Percentiles rank a stretch among this genome's conserved stretches.
Evolutionary conservation across 306 rosid genomes (phyloP).

Genomic region (Prunus fruticosa): DNA sequence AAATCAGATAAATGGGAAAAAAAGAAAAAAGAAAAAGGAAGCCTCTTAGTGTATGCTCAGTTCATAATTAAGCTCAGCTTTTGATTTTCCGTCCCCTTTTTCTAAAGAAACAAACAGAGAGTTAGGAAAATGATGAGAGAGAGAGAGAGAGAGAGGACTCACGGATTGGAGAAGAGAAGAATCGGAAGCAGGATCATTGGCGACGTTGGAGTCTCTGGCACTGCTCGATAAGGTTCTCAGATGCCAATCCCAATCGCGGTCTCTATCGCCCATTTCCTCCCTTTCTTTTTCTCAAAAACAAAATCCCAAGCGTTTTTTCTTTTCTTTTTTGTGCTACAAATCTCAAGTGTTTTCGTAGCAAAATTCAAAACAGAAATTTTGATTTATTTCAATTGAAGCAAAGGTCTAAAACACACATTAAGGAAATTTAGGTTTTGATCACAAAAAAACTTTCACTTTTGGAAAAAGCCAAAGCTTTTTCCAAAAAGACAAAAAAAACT

Average conservation of each 20-base stretch:
- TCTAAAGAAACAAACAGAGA: conserved; percentile 12
- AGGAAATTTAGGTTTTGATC: too few species aligned
- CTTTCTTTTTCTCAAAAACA: neutral
- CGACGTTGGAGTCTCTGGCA: conserved; percentile 71
- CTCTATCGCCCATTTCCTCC: conserved; percentile 41
- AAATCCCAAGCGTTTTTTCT: conserved; percentile 1
- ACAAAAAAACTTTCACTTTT: too few species aligned
- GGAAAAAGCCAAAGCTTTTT: too few species aligned
- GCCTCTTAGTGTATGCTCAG: neutral
- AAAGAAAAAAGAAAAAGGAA: too few species aligned
- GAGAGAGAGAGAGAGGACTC: conserved; percentile 5
- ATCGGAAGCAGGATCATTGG: conserved; percentile 86
- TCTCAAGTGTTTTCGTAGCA: neutral
- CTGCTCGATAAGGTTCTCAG: conserved; percentile 65
- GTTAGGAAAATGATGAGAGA: neutral
- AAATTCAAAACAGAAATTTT: neutral
- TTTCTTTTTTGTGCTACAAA: neutral
- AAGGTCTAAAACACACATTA: neutral
- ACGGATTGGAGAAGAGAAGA: conserved; percentile 79
- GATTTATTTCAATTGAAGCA: neutral
- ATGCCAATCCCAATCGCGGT: conserved; percentile 73
- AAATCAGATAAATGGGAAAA: neutral
- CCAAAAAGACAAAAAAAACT: too few species aligned
- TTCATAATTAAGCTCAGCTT: neutral
- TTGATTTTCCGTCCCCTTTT: neutral